Evolutionary conservation across 1,139 yeast species (phyloP).

Genomic region (Suhomyces atakaporum): DNA sequence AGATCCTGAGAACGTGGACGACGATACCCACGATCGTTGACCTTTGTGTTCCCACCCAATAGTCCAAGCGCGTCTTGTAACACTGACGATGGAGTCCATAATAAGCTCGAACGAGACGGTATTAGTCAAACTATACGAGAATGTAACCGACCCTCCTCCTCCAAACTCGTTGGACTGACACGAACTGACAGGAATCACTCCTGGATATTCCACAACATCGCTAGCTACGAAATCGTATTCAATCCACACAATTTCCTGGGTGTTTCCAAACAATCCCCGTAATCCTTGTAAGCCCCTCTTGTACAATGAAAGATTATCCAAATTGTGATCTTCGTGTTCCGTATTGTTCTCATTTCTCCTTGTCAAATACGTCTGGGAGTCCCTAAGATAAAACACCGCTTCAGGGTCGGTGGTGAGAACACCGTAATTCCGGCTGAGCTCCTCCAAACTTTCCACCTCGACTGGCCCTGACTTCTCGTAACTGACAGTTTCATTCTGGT

Average conservation of each 20-base stretch:
- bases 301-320: not conserved
- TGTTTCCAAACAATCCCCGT: not conserved
- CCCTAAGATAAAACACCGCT: slow-evolving; percentile 5
- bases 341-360: not conserved
- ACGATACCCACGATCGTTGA: not conserved
- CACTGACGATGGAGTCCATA: not conserved
- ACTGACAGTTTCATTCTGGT: too few relatives aligned
- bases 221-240: slow-evolving; percentile 15
- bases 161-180: slow-evolving; percentile 29
- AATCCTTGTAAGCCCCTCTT: not conserved
- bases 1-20: slow-evolving; percentile 15
- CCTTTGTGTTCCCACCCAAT: not conserved
- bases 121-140: slow-evolving; percentile 12
- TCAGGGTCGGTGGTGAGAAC: slow-evolving; percentile 1
- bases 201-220: slow-evolving; percentile 17
- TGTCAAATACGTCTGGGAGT: slow-evolving; percentile 6
- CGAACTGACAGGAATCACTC: slow-evolving; percentile 25
- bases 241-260: slow-evolving; percentile 17
- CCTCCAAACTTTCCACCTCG: not conserved
- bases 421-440: slow-evolving; percentile 1
- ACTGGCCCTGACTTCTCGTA: too few relatives aligned
- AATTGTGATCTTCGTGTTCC: not conserved
- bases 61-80: not conserved
- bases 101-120: slow-evolving; percentile 1
- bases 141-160: slow-evolving; percentile 21